Evolutionary conservation across 495 filamentous ascomycete species (phyloP), one percentile per base, ranked within the genome.

Genomic region (Aspergillus indologenus): DNA sequence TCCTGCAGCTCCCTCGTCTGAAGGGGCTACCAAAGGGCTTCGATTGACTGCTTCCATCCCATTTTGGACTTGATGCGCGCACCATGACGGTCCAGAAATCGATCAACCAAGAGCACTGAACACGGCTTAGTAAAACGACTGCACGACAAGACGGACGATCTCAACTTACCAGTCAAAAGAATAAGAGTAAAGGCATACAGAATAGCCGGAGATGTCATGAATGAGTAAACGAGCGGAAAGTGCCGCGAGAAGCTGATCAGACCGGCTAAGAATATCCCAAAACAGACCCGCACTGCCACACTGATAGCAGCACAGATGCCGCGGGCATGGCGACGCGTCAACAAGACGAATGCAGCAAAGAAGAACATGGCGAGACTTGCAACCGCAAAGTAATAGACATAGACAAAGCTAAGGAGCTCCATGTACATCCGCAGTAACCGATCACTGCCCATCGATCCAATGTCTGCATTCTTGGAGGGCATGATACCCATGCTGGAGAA

Each of bases 401-500:
- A 78, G 7, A 77, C 74, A 57, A 78, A 75, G 9, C 62, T 67
- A n/a, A 78, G 56, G 1, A 76, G 54, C 43, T 72, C 69, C 59
- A 78, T 70, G 52, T 76, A 78, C 66, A 74, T 68, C 20, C 65
- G 65, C 18, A 78, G 60, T 7, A 74, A 53, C 56, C 72, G 62
- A 40, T 69, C 65, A 29, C 65, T 71, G 43, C 61, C 62, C 57
- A 76, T 61, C 1, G 65, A 65, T 18, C 58, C 69, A 17, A 67
- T 68, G 14, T 75, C 63, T 15, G 64, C 58, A 17, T 60, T 63
- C 12, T 68, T 69, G 11, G 71, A 63, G 8, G 70, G 73, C 11
- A 66, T 68, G 18, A 77, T 72, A 7, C 68, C 70, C 74, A 78
- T 78, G 51, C 70, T 78, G 11, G 74, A 72, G 53, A 78, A 76